phyloP scores from a whole-genome alignment of 1,139 yeast species.

The Saccharomyces hybrid region DNA sequence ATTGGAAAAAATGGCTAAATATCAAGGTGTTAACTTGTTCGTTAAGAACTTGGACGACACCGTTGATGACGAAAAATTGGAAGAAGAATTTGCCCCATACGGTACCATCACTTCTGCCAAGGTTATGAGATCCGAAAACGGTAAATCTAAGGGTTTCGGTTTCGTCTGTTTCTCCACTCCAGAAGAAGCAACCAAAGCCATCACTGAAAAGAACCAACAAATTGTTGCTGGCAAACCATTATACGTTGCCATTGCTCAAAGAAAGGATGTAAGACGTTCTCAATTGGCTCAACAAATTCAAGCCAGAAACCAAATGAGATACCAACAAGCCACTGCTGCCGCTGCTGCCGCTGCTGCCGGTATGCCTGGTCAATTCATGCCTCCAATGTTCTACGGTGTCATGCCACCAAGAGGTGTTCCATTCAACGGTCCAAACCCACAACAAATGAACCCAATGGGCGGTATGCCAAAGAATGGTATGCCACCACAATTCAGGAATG shows the following conservation, averaged over 20 bases:
- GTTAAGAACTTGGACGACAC: conserved; percentile 93
- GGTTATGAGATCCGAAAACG: conserved; percentile 91
- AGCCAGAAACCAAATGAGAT: conserved; percentile 97
- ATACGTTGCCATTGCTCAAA: conserved; percentile 97
- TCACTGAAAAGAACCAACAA: conserved; percentile 97
- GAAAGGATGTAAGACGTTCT: conserved; percentile 95
- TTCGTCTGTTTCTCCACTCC: conserved; percentile 97
- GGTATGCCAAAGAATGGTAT: conserved; percentile 59
- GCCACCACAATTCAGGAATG: conserved; percentile 38
- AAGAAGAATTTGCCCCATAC: conserved; percentile 86
- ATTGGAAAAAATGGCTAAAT: conserved; percentile 85
- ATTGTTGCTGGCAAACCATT: conserved; percentile 93
- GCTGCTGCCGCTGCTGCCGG: conserved; percentile 52
- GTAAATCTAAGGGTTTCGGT: conserved; percentile 97
- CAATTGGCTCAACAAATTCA: conserved; percentile 97
- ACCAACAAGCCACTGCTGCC: conserved; percentile 80
- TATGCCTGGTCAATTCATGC: conserved; percentile 91
- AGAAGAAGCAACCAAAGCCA: conserved; percentile 98
- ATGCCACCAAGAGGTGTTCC: conserved; percentile 87
- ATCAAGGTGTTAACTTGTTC: conserved; percentile 96
- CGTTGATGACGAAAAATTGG: conserved; percentile 83
- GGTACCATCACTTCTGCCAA: conserved; percentile 95
- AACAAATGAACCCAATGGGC: conserved; percentile 51
- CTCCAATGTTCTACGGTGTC: conserved; percentile 79
- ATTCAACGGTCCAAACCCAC: conserved; percentile 84